A percentile compares a stretch with the other conserved stretches of the same genome.
Conservation (phyloP, 1,139 yeast genomes). For the Saccharomyces hybrid region DNA sequence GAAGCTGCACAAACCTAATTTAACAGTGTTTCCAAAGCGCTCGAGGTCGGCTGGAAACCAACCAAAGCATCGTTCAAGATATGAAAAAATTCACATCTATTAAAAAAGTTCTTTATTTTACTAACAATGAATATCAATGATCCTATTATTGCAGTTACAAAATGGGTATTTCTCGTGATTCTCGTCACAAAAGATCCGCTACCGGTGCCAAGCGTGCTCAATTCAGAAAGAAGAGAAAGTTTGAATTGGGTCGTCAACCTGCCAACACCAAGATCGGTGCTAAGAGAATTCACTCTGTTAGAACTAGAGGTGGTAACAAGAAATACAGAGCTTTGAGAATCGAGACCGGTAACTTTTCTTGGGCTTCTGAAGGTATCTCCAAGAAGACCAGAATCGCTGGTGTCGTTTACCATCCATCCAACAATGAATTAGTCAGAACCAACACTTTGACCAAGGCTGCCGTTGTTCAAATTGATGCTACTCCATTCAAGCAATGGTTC, state of each 20-base stretch:
- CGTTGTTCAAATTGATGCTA: slow-evolving; percentile 98
- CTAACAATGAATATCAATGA: neutral
- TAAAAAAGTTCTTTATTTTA: neutral
- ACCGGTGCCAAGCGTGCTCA: slow-evolving; percentile 99
- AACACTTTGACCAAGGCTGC: slow-evolving; percentile 99
- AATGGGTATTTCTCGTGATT: slow-evolving; percentile 99
- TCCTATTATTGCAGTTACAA: slow-evolving; percentile 25
- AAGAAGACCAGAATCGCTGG: slow-evolving; percentile 98
- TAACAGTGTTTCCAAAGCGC: no score
- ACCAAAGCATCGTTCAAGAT: neutral
- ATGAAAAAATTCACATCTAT: neutral
- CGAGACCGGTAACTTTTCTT: slow-evolving; percentile 99
- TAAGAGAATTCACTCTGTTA: slow-evolving; percentile 97
- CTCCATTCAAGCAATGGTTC: slow-evolving; percentile 99
- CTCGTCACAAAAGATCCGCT: slow-evolving; percentile 99
- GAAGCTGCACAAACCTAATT: neutral
- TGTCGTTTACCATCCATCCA: slow-evolving; percentile 98
- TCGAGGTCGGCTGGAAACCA: no score
- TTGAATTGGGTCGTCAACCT: slow-evolving; percentile 99
- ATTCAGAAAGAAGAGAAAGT: slow-evolving; percentile 99
- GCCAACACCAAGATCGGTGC: slow-evolving; percentile 99
- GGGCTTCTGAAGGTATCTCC: slow-evolving; percentile 98
- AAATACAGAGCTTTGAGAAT: slow-evolving; percentile 99
- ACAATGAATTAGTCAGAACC: slow-evolving; percentile 99
- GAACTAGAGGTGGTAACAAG: slow-evolving; percentile 99